Evolutionary conservation across 768 basidiomycete genomes (phyloP), one percentile per base, ranked within the genome.

Genomic region (Amylocystis lapponica): DNA sequence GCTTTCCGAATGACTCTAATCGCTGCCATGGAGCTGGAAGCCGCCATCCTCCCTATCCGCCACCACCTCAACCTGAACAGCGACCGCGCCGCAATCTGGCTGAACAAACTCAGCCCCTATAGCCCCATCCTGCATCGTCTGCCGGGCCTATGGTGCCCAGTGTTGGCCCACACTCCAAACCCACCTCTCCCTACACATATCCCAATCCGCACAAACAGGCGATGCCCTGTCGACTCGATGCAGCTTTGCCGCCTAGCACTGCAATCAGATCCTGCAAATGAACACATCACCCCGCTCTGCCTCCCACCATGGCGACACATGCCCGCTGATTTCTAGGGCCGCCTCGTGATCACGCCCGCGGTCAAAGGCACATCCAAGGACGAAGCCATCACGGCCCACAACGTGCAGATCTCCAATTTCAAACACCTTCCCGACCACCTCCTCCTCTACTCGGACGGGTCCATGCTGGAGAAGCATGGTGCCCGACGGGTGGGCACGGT

Each of bases 1-100:
- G 65, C 59, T 0, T 68, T 68, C 52, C 27, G 53, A 0, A 67
- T 66, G 1, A 59, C 62, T 1, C 63, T 59, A 2, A 58, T 55
- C 2, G 23, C 41, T 0, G 66, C 65, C 0, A 49, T 68, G 3
- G 54, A 66, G 37, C 47, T 68, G 9, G 63, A 66, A 31, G 59
- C 65, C 0, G 52, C 62, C 0, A 55, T 66, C 13, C 59, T 62
- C 0, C 68, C 67, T 3, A 52, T 65, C 3, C 27, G 17, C 20
- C 43, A 45, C 11, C 23, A 26, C 17, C 43, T 45, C 17, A 23
- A 45, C 26, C 36, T 38, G 19, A 31, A 10, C 14, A 41, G 26
- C 4, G 31, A 30, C 4, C 3, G 20, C 17, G 31, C 40, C 3
- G 40, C 40, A 3, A 41, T 41, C 4, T 8, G 31, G 11, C n/a